Conservation (phyloP, 768 basidiomycete genomes). For the Hypholoma sublateritium region DNA sequence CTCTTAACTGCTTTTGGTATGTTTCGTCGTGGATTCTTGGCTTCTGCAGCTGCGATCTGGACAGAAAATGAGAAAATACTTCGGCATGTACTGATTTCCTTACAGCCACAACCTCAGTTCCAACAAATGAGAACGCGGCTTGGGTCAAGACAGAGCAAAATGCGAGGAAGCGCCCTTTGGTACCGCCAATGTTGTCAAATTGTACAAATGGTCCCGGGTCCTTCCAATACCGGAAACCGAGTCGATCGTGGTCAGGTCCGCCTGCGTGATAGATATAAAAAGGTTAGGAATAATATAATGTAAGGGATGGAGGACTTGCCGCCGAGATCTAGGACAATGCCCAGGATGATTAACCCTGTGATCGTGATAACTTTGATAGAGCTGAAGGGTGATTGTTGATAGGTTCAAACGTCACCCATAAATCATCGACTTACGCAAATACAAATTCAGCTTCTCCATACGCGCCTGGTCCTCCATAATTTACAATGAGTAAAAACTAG, state of each 20-base stretch:
- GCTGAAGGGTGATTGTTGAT: conserved; percentile 22
- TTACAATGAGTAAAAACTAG: neutral
- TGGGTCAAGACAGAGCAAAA: conserved; percentile 66
- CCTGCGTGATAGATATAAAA: conserved; percentile 40
- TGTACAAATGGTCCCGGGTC: conserved; percentile 89
- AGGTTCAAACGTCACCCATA: neutral
- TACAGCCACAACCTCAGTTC: conserved; percentile 92
- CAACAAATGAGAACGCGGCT: conserved; percentile 91
- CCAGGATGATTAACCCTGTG: conserved; percentile 67
- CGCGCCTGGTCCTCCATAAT: conserved; percentile 40
- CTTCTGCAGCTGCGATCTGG: conserved; percentile 84
- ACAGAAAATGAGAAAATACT: conserved; percentile 3
- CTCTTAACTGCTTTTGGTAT: conserved; percentile 64
- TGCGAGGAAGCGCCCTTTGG: conserved; percentile 70
- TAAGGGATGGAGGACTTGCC: conserved; percentile 27
- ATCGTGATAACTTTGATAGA: conserved; percentile 92
- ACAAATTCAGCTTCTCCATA: conserved; percentile 88
- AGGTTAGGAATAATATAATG: neutral
- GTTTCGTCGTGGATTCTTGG: conserved; percentile 79
- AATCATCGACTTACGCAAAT: conserved; percentile 59
- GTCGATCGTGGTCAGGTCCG: conserved; percentile 76
- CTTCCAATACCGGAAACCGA: conserved; percentile 80
- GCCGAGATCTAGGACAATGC: conserved; percentile 80
- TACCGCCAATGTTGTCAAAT: conserved; percentile 58
- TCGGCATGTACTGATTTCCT: conserved; percentile 15